Evolutionary conservation across 2,329 filamentous ascomycete genomes (phyloP).

Genomic region (Aspergillaceae sp.): DNA sequence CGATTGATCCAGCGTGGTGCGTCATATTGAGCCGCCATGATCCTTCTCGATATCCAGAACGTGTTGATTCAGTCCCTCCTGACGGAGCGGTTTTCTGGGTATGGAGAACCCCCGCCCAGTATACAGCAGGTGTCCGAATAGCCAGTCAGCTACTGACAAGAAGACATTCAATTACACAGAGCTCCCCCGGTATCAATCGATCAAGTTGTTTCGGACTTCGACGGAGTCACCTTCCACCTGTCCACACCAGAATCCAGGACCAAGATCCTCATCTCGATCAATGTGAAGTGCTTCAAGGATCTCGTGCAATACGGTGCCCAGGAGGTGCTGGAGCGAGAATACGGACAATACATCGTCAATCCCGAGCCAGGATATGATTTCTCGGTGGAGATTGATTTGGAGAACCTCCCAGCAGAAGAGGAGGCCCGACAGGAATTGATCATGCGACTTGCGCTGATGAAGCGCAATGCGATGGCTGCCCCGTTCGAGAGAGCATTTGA

Average conservation of each 20-base stretch:
- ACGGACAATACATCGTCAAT: slow-evolving; percentile 78
- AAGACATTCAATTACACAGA: slow-evolving; percentile 41
- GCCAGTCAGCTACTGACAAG: too few species aligned
- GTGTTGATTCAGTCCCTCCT: slow-evolving; percentile 93
- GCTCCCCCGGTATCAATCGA: slow-evolving; percentile 82
- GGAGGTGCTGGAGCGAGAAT: slow-evolving; percentile 85
- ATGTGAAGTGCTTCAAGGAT: slow-evolving; percentile 90
- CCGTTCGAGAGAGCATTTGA: slow-evolving; percentile 96
- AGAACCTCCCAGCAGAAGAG: slow-evolving; percentile 72
- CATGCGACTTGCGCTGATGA: slow-evolving; percentile 78
- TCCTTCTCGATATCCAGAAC: slow-evolving; percentile 98
- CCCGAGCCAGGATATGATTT: slow-evolving; percentile 94
- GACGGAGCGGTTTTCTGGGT: slow-evolving; percentile 89
- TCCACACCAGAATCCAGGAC: slow-evolving; percentile 91
- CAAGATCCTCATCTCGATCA: slow-evolving; percentile 88
- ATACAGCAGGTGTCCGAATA: slow-evolving; percentile 25
- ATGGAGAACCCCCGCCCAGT: slow-evolving; percentile 19
- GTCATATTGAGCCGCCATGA: slow-evolving; percentile 44
- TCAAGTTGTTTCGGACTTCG: slow-evolving; percentile 97
- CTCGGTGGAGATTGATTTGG: slow-evolving; percentile 81
- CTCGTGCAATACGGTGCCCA: slow-evolving; percentile 88
- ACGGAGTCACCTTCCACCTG: slow-evolving; percentile 97
- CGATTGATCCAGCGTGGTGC: neutral
- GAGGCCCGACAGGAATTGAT: slow-evolving; percentile 82
- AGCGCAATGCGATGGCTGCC: slow-evolving; percentile 97